Base-by-base conservation (phyloP, 441 rosid species). In the California macrophylla region DNA sequence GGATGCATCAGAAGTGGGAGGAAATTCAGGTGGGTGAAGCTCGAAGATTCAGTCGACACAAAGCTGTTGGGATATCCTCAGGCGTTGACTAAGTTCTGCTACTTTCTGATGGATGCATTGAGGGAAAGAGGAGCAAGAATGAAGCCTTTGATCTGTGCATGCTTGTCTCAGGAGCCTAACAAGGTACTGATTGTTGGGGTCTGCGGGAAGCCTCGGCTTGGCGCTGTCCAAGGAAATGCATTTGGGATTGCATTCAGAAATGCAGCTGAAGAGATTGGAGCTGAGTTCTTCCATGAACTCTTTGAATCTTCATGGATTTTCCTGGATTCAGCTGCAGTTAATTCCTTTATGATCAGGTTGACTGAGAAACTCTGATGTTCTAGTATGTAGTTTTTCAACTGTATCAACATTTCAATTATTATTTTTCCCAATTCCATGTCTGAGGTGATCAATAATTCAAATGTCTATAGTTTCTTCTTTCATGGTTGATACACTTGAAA, bases 271-370 rank as follows among this genome's bases (percentile, higher is more conserved):
- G 98, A 91, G 71, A 88, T 84, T 52, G 89, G 88, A 77, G 90
- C 90, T 16, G 95, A 85, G 69, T 91, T 84, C 85, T 91, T 87
- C 78, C 97, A 93, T 16, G 98, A 93, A 81, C 85, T 91, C 13
- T 91, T 93, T 18, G 97, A 91, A 80, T 91, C 96, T 77, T 93
- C 98, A 7, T 93, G 98, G 98, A 93, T 93, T 50, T 79, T 91
- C 56, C 77, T 93, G 72, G 93, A 93, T 77, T 80, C 76, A 76
- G 83, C 76, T 66, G 90, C 83, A 0, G 89, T 93, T 67, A 93
- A 93, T 80, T 84, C 91, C 70, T 91, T 93, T 76, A 89, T 93
- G 96, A 72, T 87, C 75, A 85, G 83, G 77, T 73, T 93, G 84
- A 91, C 97, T 1, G 95, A 91, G 82, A 86, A 81, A 78, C 89